These are phyloP conservation scores for Pythium insidiosum DNA, from an alignment of 352 stramenopile genomes.

Conservation along the genomic window DNA sequence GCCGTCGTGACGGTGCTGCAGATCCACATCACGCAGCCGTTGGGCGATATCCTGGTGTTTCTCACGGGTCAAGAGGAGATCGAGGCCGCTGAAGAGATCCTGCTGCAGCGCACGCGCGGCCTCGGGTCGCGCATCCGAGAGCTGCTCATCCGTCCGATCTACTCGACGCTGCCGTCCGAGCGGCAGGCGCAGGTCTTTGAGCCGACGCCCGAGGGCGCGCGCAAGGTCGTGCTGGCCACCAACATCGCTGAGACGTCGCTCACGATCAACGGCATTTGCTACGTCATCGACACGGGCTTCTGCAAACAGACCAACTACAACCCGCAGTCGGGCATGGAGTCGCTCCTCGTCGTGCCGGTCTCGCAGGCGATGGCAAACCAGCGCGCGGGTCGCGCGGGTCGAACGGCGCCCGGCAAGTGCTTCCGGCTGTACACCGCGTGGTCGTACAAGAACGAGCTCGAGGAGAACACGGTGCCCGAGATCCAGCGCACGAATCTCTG, in stretches of 20 bases:
- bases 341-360: conserved; percentile 97
- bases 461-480: conserved; percentile 97
- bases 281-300: conserved; percentile 99
- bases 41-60: conserved; percentile 99
- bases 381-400: conserved; percentile 90
- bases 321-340: conserved; percentile 97
- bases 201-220: conserved; percentile 89
- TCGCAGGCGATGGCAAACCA: conserved; percentile 97
- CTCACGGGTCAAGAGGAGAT: conserved; percentile 99
- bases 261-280: conserved; percentile 99
- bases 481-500: conserved; percentile 97
- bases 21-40: conserved; percentile 97
- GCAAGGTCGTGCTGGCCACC: conserved; percentile 98
- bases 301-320: conserved; percentile 99
- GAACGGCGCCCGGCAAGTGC: conserved; percentile 97
- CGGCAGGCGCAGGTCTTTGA: conserved; percentile 99
- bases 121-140: conserved; percentile 97
- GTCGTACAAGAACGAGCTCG: conserved; percentile 98
- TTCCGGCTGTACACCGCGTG: conserved; percentile 99
- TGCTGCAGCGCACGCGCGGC: conserved; percentile 89
- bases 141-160: conserved; percentile 98
- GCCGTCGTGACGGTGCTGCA: conserved; percentile 97
- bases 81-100: conserved; percentile 94
- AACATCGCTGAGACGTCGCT: conserved; percentile 99
- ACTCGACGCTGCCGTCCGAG: conserved; percentile 96